These are phyloP conservation scores for Gnetum montanum DNA, from an alignment of 75 land plant species.

Conservation along the genomic window DNA sequence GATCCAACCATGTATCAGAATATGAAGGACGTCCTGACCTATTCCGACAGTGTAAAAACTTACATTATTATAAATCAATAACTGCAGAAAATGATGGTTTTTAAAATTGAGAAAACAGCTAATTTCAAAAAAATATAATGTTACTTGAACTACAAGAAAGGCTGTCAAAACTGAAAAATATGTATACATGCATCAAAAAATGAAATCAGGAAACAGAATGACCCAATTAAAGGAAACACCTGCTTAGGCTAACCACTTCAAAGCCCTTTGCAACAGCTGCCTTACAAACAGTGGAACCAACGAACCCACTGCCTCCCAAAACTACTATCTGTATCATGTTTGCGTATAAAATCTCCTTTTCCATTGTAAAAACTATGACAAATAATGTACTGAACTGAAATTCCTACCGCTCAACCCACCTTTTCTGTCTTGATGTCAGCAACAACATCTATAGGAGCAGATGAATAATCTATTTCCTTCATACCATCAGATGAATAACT, in stretches of 20 bases:
- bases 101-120: neutral
- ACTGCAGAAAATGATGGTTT: neutral
- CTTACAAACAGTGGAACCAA: slow-evolving; percentile 93
- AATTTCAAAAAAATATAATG: neutral
- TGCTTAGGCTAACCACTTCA: slow-evolving; percentile 89
- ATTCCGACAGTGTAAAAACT: neutral
- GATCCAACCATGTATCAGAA: slow-evolving; percentile 71
- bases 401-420: slow-evolving; percentile 39
- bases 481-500: slow-evolving; percentile 38
- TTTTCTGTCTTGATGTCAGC: slow-evolving; percentile 72
- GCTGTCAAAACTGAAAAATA: neutral
- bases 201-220: neutral
- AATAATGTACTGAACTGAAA: neutral
- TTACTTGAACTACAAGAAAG: neutral
- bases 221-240: slow-evolving; percentile 30
- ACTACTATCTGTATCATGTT: slow-evolving; percentile 64
- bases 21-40: slow-evolving; percentile 88
- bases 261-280: slow-evolving; percentile 86
- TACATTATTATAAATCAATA: neutral
- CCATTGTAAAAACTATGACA: neutral
- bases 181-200: too few species aligned
- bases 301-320: slow-evolving; percentile 96
- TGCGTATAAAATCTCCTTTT: neutral
- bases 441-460: slow-evolving; percentile 66
- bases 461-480: slow-evolving; percentile 20